phyloP scores from a whole-genome alignment of 1,139 yeast genomes.

The Blastobotrys raffinosifermentans region DNA sequence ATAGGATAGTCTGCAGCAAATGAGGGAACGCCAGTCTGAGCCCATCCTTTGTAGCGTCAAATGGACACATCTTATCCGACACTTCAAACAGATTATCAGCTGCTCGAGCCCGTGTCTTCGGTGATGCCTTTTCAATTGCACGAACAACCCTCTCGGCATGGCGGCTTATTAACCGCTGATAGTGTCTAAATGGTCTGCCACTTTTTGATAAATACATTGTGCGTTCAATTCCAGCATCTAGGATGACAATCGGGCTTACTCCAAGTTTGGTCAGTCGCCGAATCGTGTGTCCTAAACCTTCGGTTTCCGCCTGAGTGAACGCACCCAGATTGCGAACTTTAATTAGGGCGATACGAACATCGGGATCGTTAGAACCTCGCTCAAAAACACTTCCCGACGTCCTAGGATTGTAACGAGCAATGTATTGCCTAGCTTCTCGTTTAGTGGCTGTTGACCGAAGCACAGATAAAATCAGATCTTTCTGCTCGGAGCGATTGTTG shows the following conservation, averaged over 20 bases:
- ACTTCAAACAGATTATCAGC: constrained; percentile 35
- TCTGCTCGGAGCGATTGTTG: constrained; percentile 13
- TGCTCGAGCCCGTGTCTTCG: constrained; percentile 25
- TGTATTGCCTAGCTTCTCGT: constrained; percentile 56
- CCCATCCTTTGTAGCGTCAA: constrained; percentile 11
- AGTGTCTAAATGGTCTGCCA: constrained; percentile 17
- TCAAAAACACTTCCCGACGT: constrained; percentile 6
- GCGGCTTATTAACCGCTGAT: constrained; percentile 19
- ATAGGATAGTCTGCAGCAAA: constrained; percentile 34
- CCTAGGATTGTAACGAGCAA: constrained; percentile 40
- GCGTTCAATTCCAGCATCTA: constrained; percentile 34
- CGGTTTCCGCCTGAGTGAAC: constrained; percentile 35
- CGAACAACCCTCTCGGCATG: constrained; percentile 22
- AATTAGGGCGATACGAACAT: constrained; percentile 43
- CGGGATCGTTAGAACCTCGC: constrained; percentile 6
- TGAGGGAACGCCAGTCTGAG: constrained; percentile 31
- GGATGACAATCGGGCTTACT: constrained; percentile 37
- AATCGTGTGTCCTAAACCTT: constrained; percentile 46
- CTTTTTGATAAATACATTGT: constrained; percentile 19
- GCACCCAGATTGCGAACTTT: constrained; percentile 40
- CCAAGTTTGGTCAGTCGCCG: constrained; percentile 48
- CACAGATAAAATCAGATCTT: constrained; percentile 53
- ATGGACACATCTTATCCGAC: constrained; percentile 10
- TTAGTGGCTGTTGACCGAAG: constrained; percentile 61
- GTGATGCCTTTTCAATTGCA: constrained; percentile 21